A percentile compares a stretch with the other conserved stretches of the same genome.
These are phyloP conservation scores for Globisporangium cystogenes DNA, from an alignment of 352 stramenopile genomes.

Conservation along the genomic window DNA sequence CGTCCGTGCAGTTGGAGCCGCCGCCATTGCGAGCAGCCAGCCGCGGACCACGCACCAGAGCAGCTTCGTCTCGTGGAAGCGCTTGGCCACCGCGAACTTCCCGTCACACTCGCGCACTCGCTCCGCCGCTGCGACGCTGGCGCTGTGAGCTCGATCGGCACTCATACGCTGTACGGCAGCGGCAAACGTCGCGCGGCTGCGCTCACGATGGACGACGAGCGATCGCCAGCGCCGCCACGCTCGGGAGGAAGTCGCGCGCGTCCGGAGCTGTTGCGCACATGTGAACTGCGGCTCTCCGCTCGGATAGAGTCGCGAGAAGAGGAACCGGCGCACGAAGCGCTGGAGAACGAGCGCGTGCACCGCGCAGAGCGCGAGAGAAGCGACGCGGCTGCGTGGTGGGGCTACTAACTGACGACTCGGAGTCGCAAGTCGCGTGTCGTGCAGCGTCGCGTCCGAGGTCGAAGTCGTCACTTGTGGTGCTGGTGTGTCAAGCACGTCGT, in stretches of 20 bases:
- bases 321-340: slow-evolving; percentile 15
- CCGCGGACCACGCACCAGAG: slow-evolving; percentile 11
- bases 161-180: not conserved
- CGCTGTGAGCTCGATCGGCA: not conserved
- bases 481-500: too few relatives aligned
- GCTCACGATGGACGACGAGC: not conserved
- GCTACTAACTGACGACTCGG: too few relatives aligned
- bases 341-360: slow-evolving; percentile 21
- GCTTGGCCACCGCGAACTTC: slow-evolving; percentile 43
- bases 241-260: not conserved
- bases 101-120: slow-evolving; percentile 25
- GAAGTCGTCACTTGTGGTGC: too few relatives aligned
- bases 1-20: too few relatives aligned
- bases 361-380: slow-evolving; percentile 14
- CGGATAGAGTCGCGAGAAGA: slow-evolving; percentile 15
- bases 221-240: not conserved
- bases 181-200: not conserved
- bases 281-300: slow-evolving; percentile 14
- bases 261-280: slow-evolving; percentile 9
- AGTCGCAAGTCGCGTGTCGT: too few relatives aligned
- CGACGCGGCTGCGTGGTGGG: slow-evolving; percentile 8
- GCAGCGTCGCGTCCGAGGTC: too few relatives aligned
- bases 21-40: slow-evolving; percentile 12
- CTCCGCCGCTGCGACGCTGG: slow-evolving; percentile 2
- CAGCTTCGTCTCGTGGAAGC: slow-evolving; percentile 28